Evolutionary conservation across 2,329 filamentous ascomycete genomes (phyloP).

Genomic region (Endoconidiophora polonica): DNA sequence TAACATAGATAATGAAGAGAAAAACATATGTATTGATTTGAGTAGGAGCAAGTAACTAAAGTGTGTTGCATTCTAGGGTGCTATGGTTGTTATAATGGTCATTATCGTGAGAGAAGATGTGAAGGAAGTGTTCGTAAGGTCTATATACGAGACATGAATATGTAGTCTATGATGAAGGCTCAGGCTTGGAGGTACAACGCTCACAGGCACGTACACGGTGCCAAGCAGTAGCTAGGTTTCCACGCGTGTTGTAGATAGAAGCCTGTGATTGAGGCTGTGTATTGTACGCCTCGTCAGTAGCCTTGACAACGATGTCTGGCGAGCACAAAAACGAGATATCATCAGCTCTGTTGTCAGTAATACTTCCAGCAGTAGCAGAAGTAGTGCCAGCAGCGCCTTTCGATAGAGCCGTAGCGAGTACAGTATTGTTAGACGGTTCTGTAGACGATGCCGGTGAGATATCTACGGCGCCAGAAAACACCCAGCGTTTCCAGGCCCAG

Average conservation of each 20-base stretch:
- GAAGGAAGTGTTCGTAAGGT: too few relatives aligned
- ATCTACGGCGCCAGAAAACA: constrained; percentile 30
- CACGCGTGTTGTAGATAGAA: constrained; percentile 45
- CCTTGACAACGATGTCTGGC: constrained; percentile 42
- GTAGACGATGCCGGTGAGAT: background rate
- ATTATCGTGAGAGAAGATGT: too few relatives aligned
- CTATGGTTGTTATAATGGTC: too few relatives aligned
- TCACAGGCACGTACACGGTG: constrained; percentile 34
- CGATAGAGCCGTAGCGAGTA: background rate
- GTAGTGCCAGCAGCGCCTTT: background rate
- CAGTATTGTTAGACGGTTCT: constrained; percentile 6
- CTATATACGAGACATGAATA: too few relatives aligned
- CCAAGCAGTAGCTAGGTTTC: constrained; percentile 52
- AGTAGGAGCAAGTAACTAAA: too few relatives aligned
- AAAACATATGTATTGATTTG: too few relatives aligned
- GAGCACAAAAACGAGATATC: constrained; percentile 23
- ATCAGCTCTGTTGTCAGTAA: background rate
- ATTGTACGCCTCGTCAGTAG: constrained; percentile 49
- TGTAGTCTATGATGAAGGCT: background rate
- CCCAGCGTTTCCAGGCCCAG: constrained; percentile 52
- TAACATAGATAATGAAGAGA: too few relatives aligned
- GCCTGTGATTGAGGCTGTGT: constrained; percentile 45
- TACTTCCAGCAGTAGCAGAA: background rate
- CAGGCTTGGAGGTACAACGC: constrained; percentile 14
- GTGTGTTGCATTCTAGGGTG: too few relatives aligned